phyloP scores from a whole-genome alignment of 2,329 filamentous ascomycete genomes.

The Aspergillus tanneri region DNA sequence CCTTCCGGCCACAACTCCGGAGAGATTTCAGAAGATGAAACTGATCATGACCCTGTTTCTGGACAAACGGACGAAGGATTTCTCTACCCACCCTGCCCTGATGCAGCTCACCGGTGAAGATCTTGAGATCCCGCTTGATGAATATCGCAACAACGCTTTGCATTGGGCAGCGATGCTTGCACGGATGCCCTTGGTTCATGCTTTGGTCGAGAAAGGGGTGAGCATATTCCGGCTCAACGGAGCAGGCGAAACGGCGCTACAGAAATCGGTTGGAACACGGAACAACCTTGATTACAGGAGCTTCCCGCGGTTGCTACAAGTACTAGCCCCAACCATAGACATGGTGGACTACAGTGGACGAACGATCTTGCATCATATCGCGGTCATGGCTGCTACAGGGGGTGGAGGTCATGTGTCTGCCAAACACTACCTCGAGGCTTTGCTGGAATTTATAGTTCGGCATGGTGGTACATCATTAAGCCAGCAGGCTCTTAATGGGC shows the following conservation, averaged over 20 bases:
- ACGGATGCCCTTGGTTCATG: constrained; percentile 75
- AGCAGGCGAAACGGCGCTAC: constrained; percentile 86
- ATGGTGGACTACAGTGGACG: constrained; percentile 84
- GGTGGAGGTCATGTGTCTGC: constrained; percentile 80
- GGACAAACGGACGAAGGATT: constrained; percentile 68
- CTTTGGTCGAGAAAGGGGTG: constrained; percentile 79
- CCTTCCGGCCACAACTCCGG: constrained; percentile 56
- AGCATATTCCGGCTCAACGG: constrained; percentile 86
- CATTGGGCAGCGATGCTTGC: constrained; percentile 96
- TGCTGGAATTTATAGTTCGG: constrained; percentile 90
- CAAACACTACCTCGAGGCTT: constrained; percentile 91
- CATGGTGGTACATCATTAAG: constrained; percentile 67
- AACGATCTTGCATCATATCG: constrained; percentile 94
- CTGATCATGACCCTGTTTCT: constrained; percentile 81
- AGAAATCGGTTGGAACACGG: constrained; percentile 87
- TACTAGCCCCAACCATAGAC: constrained; percentile 86
- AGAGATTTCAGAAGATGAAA: constrained; percentile 76
- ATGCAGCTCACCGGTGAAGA: constrained; percentile 73
- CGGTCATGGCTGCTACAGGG: constrained; percentile 92
- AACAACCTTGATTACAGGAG: constrained; percentile 90
- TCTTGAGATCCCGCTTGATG: constrained; percentile 88
- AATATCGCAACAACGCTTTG: constrained; percentile 78
- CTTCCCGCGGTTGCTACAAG: constrained; percentile 86
- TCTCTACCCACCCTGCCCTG: constrained; percentile 72
- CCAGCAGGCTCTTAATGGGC: constrained; percentile 43